Conservation (phyloP, 495 filamentous ascomycete species). For the Penicillium crystallinum region DNA sequence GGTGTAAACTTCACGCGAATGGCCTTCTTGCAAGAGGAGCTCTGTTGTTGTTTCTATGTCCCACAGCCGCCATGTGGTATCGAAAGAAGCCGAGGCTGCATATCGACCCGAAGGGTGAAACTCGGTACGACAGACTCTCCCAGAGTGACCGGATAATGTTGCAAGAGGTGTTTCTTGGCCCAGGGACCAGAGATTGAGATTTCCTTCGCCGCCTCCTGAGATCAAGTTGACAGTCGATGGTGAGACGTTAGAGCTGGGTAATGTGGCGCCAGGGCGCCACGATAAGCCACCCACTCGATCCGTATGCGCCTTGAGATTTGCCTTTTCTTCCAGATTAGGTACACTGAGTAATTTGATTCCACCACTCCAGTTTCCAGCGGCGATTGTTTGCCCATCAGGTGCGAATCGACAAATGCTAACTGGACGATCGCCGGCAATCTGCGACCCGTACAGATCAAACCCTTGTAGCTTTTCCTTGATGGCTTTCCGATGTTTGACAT, state of each 20-base stretch:
- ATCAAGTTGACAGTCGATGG: slow-evolving; percentile 75
- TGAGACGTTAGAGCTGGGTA: slow-evolving; percentile 63
- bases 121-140: slow-evolving; percentile 83
- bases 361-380: slow-evolving; percentile 88
- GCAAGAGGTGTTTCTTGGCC: slow-evolving; percentile 74
- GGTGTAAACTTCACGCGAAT: slow-evolving; percentile 85
- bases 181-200: slow-evolving; percentile 87
- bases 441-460: slow-evolving; percentile 87
- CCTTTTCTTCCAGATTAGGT: slow-evolving; percentile 72
- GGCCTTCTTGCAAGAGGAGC: slow-evolving; percentile 87
- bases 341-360: slow-evolving; percentile 80
- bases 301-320: slow-evolving; percentile 71
- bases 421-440: slow-evolving; percentile 85
- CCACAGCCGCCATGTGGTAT: slow-evolving; percentile 97
- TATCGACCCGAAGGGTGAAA: slow-evolving; percentile 92
- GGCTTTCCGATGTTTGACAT: slow-evolving; percentile 83
- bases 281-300: slow-evolving; percentile 84
- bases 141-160: slow-evolving; percentile 79
- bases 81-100: slow-evolving; percentile 87
- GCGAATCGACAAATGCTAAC: slow-evolving; percentile 88
- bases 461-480: slow-evolving; percentile 77
- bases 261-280: slow-evolving; percentile 82
- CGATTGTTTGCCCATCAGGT: slow-evolving; percentile 76
- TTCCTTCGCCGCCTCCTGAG: slow-evolving; percentile 85
- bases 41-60: slow-evolving; percentile 82